Evolutionary conservation across 352 stramenopile species (phyloP), one percentile per base, ranked within the genome.

Genomic region (Pythium rishiriense): DNA sequence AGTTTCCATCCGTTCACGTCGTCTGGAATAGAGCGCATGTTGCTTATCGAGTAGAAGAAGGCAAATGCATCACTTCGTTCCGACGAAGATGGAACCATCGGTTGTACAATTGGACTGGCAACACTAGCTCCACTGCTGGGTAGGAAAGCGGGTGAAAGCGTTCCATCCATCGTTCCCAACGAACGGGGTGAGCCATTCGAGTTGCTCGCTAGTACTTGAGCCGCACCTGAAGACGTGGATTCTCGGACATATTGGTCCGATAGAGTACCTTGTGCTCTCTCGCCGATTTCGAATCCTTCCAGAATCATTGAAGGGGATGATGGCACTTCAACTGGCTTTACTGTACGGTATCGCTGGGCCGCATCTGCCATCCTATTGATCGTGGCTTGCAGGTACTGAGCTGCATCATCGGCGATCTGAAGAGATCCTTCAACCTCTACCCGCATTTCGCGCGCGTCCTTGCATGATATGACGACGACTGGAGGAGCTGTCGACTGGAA

Each of bases 1-100:
- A 95, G 45, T 57, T 88, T 79, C 86, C 86, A 95, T 12, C 86
- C 86, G 70, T 94, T 76, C 15, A 77, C 50, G 31, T 90, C 81
- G 4, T 74, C 48, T 24, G 73, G 56, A 15, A 81, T 35, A 29
- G 69, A 66, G 25, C 48, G 56, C 15, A 49, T 22, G 17, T 12
- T 56, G 9, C 66, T 64, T 17, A 88, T 64, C 10, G 64, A 73
- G 62, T 92, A 91, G 19, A 76, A 78, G 68, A 85, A 91, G 1
- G 83, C 83, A 66, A 94, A 94, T 5, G 64, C 76, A 17, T 81
- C 82, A 49, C 82, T 90, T 22, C 79, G 58, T 48, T 93, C 80
- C 4, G 33, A 71, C 6, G 64, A 45, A 6, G 49, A 12, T 8
- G 41, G 21, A 42, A 37, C 25, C 9, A 43, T 43, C 25, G 64